Evolutionary conservation across 148 eudicot genomes (phyloP).

Genomic region (Rhododendron ovatum): DNA sequence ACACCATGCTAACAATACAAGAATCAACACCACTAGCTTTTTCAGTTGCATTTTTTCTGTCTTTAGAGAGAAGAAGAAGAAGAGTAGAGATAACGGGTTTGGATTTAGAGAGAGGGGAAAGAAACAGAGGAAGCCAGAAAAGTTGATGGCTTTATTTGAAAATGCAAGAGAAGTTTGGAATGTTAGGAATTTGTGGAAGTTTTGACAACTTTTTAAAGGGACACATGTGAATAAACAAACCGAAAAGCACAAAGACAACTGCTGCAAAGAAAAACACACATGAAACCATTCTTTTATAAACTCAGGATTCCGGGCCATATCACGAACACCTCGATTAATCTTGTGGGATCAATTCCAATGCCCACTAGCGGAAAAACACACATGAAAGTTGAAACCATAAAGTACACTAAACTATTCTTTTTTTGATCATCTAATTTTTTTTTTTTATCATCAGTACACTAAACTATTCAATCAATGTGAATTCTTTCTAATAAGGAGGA

Average conservation of each 20-base stretch:
- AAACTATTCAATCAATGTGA: neutral
- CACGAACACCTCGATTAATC: too few species aligned
- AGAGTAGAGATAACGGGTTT: neutral
- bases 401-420: neutral
- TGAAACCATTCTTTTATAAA: neutral
- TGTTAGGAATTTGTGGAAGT: neutral
- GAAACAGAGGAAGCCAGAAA: conserved; percentile 5
- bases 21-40: conserved; percentile 16
- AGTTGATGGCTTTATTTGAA: conserved; percentile 11
- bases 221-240: neutral
- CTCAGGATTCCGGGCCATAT: neutral
- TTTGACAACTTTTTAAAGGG: neutral
- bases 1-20: conserved; percentile 13
- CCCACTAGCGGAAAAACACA: neutral
- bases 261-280: neutral
- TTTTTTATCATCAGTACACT: too few species aligned
- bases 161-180: conserved; percentile 7
- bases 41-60: conserved; percentile 13
- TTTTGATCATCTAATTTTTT: too few species aligned
- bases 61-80: neutral
- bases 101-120: neutral
- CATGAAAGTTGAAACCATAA: too few species aligned
- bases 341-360: too few species aligned
- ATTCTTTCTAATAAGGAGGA: neutral
- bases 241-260: neutral